Conservation (phyloP, 306 rosid genomes). For the Fragaria ananassa region DNA sequence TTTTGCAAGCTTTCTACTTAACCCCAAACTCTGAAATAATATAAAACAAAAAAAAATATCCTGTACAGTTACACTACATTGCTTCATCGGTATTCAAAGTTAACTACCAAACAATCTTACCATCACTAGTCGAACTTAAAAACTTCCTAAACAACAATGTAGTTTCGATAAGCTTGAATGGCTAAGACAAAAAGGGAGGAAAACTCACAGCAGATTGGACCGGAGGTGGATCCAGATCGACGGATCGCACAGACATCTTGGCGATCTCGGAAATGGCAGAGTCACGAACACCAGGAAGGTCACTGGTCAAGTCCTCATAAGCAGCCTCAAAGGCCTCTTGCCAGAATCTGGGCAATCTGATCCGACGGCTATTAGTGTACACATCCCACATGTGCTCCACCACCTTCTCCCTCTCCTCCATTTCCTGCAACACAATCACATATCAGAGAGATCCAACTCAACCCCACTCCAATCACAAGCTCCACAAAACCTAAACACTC, state of each 20-base stretch:
- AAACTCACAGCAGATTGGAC: conserved; percentile 70
- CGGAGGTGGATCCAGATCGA: conserved; percentile 72
- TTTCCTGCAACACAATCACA: conserved; percentile 48
- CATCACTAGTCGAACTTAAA: neutral
- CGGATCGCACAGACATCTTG: conserved; percentile 82
- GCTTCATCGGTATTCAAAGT: neutral
- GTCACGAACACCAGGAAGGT: conserved; percentile 68
- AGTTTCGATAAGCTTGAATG: neutral
- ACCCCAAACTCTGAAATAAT: neutral
- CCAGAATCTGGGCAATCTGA: conserved; percentile 91
- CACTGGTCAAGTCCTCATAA: conserved; percentile 82
- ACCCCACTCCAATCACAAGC: neutral
- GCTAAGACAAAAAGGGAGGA: neutral
- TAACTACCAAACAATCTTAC: neutral
- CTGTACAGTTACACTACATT: neutral
- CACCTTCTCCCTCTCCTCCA: conserved; percentile 99
- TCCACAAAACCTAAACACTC: conserved; percentile 19
- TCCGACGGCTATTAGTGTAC: conserved; percentile 86
- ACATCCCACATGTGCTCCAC: conserved; percentile 99
- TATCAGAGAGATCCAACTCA: conserved; percentile 26
- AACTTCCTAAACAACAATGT: neutral
- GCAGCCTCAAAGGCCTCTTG: conserved; percentile 96
- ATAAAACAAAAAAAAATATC: neutral
- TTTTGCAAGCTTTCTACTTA: neutral
- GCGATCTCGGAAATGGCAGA: conserved; percentile 85